phyloP scores from a whole-genome alignment of 1,284 basidiomycete species.

The Ganoderma lingzhi region DNA sequence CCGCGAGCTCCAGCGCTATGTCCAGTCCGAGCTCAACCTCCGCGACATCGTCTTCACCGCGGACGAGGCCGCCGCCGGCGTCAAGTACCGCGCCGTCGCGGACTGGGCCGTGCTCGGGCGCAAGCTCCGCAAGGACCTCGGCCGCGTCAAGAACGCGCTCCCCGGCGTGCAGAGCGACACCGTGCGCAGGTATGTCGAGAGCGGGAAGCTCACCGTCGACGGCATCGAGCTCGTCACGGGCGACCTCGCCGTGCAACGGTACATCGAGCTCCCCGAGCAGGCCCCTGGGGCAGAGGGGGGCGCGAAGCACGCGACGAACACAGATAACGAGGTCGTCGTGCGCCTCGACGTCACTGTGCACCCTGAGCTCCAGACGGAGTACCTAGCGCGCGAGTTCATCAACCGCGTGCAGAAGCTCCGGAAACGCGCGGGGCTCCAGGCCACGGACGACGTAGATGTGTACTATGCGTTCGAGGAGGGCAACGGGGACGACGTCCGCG shows the following conservation, averaged over 20 bases:
- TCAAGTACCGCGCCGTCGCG: slow-evolving; percentile 91
- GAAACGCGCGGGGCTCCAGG: slow-evolving; percentile 95
- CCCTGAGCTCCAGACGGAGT: slow-evolving; percentile 88
- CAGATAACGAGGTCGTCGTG: slow-evolving; percentile 95
- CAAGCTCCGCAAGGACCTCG: slow-evolving; percentile 94
- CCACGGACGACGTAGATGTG: slow-evolving; percentile 93
- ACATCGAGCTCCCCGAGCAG: slow-evolving; percentile 79
- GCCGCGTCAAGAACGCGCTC: slow-evolving; percentile 89
- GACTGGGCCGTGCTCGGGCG: slow-evolving; percentile 97
- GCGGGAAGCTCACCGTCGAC: slow-evolving; percentile 86
- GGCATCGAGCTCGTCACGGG: slow-evolving; percentile 92
- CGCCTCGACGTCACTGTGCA: slow-evolving; percentile 91
- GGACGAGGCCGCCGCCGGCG: slow-evolving; percentile 88
- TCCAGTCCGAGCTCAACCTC: slow-evolving; percentile 96
- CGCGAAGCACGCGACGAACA: slow-evolving; percentile 81
- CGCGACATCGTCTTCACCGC: slow-evolving; percentile 90
- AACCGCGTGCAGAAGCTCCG: slow-evolving; percentile 96
- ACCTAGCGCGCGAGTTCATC: slow-evolving; percentile 89
- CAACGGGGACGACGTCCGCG: slow-evolving; percentile 69
- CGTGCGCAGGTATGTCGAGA: slow-evolving; percentile 82
- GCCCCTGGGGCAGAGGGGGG: slow-evolving; percentile 60
- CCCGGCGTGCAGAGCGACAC: slow-evolving; percentile 84
- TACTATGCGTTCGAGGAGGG: slow-evolving; percentile 87
- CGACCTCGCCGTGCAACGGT: slow-evolving; percentile 91
- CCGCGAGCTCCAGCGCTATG: slow-evolving; percentile 86